Evolutionary conservation across 2,329 filamentous ascomycete species (phyloP).

Genomic region (Incumbomyces lentus): DNA sequence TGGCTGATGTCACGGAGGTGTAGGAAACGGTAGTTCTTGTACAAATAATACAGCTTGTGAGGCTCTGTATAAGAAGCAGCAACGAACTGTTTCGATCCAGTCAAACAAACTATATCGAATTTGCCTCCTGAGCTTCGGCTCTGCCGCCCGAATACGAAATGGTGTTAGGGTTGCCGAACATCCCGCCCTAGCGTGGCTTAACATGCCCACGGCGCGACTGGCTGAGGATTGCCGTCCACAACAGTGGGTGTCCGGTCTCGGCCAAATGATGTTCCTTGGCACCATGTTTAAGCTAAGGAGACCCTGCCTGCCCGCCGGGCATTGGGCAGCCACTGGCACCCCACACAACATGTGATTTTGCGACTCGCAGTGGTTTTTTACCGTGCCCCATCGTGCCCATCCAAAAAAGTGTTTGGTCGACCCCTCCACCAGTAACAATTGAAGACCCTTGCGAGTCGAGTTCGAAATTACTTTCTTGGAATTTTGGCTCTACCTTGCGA

Average conservation of each 20-base stretch:
- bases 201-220: no score
- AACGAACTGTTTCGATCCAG: no score
- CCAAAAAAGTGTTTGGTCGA: background rate
- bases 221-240: no score
- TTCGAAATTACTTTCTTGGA: conserved; percentile 3
- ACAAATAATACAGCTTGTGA: no score
- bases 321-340: no score
- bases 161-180: background rate
- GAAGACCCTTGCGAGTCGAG: conserved; percentile 14
- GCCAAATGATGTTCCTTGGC: background rate
- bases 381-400: no score
- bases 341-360: conserved; percentile 6
- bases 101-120: no score
- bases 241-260: background rate
- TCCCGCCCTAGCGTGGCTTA: no score
- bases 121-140: conserved; percentile 7
- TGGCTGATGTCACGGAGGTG: no score
- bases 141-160: background rate
- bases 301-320: no score
- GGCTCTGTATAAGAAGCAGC: no score
- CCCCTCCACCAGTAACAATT: conserved; percentile 2
- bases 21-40: background rate
- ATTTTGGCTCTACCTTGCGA: background rate
- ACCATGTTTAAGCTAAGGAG: no score
- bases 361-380: background rate